phyloP scores from a whole-genome alignment of 2,329 filamentous ascomycete species.

The Magnaporthiopsis rhizophila region DNA sequence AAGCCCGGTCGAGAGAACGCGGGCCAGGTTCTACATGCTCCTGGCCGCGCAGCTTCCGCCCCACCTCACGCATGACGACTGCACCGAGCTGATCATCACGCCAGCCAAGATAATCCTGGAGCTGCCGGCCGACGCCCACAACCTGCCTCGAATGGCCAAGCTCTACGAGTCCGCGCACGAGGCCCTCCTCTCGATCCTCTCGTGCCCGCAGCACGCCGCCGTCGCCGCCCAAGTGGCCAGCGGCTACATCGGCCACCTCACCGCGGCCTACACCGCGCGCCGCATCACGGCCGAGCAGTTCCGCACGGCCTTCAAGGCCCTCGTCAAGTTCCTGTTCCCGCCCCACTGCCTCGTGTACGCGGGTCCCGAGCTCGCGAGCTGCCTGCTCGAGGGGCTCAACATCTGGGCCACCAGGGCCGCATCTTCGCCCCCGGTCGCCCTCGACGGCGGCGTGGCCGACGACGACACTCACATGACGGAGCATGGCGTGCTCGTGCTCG shows the following conservation, averaged over 20 bases:
- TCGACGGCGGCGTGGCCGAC: conserved; percentile 7
- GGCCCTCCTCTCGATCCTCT: conserved; percentile 70
- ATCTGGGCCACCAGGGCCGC: conserved; percentile 47
- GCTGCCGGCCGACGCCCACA: conserved; percentile 17
- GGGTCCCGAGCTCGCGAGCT: too few species aligned
- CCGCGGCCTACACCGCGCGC: conserved; percentile 68
- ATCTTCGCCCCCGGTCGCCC: too few species aligned
- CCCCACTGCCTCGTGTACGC: conserved; percentile 58
- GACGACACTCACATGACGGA: conserved; percentile 51
- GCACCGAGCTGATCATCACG: conserved; percentile 65
- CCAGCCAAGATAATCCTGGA: conserved; percentile 68
- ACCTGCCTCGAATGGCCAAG: conserved; percentile 36
- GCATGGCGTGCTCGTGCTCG: conserved; percentile 67
- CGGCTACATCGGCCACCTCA: conserved; percentile 75
- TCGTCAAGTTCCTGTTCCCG: conserved; percentile 74
- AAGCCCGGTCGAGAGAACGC: conserved; percentile 54
- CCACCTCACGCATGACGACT: conserved; percentile 55
- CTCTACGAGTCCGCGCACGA: conserved; percentile 88
- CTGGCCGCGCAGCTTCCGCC: conserved; percentile 76
- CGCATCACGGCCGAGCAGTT: conserved; percentile 74
- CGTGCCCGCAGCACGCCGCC: conserved; percentile 66
- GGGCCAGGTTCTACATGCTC: conserved; percentile 83
- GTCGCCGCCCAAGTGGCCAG: conserved; percentile 60
- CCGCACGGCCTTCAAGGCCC: conserved; percentile 76
- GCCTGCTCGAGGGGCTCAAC: conserved; percentile 67